Base-by-base conservation (phyloP, 257 asterid species). In the Thymus mandschuricus region DNA sequence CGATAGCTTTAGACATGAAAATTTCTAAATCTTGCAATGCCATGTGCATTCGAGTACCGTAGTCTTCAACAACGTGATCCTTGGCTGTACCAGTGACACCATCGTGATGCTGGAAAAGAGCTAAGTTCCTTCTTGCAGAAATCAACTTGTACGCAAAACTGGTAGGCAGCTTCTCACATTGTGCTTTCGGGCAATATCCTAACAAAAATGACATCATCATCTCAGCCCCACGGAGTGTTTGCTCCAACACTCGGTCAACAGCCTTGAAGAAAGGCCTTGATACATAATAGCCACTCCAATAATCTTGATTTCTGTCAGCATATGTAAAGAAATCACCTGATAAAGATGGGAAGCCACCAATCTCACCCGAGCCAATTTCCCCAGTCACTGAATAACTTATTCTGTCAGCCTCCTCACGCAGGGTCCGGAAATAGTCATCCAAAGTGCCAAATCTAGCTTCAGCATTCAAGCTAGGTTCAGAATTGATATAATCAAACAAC, bases 261-360 rank as follows among this genome's bases (percentile, higher is more conserved):
- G 98, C 98, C 85, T 95, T 95, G 86, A 89, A 92, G 86, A 95
- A 95, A 51, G 98, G 98, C 81, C 99, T 86, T 50, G 99, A 92
- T 64, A 95, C 99, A 79, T 95, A 92, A 79, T 95, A 95, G 58
- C 99, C 99, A 60, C 99, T 92, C 99, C 99, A 92, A 75, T 95
- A 95, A 82, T 95, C 99, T 76, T 89, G 89, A 57, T 88, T 88
- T 69, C 99, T 86, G 75, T 95, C 99, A 7, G 98, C 96, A 45
- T 92, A 95, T 31, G 99, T 95, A 74, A 95, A 92, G 85, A 95
- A 92, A 71, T 95, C 98, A 44, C 99, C 98, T 1, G 98, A 86
- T 49, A 95, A 80, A 80, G 98, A 84, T 76, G 99, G 97, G 75
- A 95, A 95, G 30, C 99, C 97, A 67, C 86, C 89, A 45, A 89